These are phyloP conservation scores for Cryptosporidium ubiquitum DNA, from an alignment of 169 alveolate genomes.

Conservation along the genomic window DNA sequence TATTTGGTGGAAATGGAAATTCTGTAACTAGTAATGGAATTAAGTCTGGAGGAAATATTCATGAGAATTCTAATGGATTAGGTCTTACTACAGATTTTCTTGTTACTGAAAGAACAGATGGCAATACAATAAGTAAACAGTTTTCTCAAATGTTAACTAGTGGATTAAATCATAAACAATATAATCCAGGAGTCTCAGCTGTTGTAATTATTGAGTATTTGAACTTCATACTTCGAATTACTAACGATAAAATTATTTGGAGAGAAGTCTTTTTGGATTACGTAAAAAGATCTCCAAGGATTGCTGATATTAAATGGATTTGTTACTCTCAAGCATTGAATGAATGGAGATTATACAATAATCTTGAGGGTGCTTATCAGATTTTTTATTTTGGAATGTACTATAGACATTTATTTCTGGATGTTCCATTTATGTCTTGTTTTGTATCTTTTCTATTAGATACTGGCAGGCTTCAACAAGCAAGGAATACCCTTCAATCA, in stretches of 20 bases:
- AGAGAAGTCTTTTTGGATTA: conserved; percentile 47
- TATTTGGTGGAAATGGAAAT: background rate
- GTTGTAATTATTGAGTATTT: conserved; percentile 60
- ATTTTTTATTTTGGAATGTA: conserved; percentile 63
- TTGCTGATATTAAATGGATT: conserved; percentile 55
- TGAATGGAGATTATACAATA: conserved; percentile 65
- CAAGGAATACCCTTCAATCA: conserved; percentile 61
- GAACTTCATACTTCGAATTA: conserved; percentile 34
- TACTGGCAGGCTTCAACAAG: conserved; percentile 65
- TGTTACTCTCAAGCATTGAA: conserved; percentile 68
- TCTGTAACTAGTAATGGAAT: background rate
- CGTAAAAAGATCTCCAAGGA: conserved; percentile 52
- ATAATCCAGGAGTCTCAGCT: conserved; percentile 67
- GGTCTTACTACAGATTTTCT: background rate
- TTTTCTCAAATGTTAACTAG: background rate
- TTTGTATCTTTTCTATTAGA: conserved; percentile 56
- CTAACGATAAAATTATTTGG: conserved; percentile 28
- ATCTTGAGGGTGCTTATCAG: conserved; percentile 62
- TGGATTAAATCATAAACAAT: conserved; percentile 28
- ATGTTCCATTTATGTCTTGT: conserved; percentile 55
- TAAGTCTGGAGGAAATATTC: background rate
- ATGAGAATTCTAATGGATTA: background rate
- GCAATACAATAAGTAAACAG: background rate
- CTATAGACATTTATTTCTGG: conserved; percentile 55
- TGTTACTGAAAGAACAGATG: background rate